phyloP scores from a whole-genome alignment of 345 rosid species.

The Salix arbutifolia region DNA sequence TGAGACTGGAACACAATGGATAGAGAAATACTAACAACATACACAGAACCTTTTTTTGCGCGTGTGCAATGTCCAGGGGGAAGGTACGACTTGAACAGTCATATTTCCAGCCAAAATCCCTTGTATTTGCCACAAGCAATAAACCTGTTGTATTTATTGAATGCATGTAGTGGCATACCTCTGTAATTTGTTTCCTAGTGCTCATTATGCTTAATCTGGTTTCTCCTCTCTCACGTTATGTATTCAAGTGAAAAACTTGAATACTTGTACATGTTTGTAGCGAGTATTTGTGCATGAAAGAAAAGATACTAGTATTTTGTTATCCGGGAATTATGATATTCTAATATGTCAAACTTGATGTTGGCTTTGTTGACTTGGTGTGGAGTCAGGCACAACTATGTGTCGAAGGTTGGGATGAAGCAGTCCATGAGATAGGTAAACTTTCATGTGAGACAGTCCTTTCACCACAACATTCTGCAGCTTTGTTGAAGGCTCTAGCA shows the following conservation, averaged over 20 bases:
- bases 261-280: not conserved
- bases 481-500: conserved; percentile 61
- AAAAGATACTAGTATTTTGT: not conserved
- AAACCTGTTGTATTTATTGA: not conserved
- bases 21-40: not conserved
- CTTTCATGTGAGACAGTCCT: conserved; percentile 78
- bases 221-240: not conserved
- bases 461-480: conserved; percentile 48
- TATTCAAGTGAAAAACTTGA: not conserved
- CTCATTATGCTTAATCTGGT: not conserved
- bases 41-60: not conserved
- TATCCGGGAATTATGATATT: not conserved
- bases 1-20: not conserved
- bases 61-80: not conserved
- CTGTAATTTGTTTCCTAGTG: not conserved
- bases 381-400: conserved; percentile 66
- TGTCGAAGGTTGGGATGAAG: conserved; percentile 96
- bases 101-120: not conserved
- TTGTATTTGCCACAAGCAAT: not conserved
- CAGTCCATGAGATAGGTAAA: conserved; percentile 86
- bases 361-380: not conserved
- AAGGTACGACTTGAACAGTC: not conserved
- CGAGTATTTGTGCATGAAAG: not conserved
- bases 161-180: not conserved
- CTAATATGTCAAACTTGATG: not conserved